Base-by-base conservation (phyloP, 441 rosid species). In the Aleurites moluccanus region DNA sequence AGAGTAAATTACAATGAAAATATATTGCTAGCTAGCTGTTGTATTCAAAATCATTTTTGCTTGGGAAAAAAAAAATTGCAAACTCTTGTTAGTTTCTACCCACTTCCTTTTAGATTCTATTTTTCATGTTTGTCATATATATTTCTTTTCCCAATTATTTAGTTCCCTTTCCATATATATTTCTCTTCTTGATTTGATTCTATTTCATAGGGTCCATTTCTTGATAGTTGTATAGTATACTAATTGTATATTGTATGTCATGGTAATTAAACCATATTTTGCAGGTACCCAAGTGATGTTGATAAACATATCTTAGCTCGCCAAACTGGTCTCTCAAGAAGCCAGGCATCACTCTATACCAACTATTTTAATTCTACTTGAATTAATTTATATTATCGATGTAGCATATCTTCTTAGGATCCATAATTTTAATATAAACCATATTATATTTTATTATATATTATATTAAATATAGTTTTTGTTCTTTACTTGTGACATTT, bases 261-360 rank as follows among this genome's bases (percentile, higher is more conserved):
- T 74, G 77, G 50, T 27, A 61, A 82, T 73, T 56, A 38, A n/a
- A 38, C 40, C 40, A 38, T 40, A 0, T 42, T 49, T 82, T 80
- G 82, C 92, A 95, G 99, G 85, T 96, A 96, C 80, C 99, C 99
- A 64, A 96, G 94, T 70, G 99, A 96, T 83, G 97, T 96, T 76
- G 99, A 96, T 90, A 96, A 96, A 78, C 99, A 93, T 77, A 90
- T 96, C 69, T 81, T 96, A 84, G 97, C 99, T 76, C 94, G 98
- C 81, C 99, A 96, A 88, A 90, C 97, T 40, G 99, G 99, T 80
- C 96, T 96, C 82, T 96, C 99, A 75, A 96, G 97, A 89, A 92
- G 99, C 87, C 99, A 96, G 98, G 99, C 88, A 91, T 83, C 82
- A 52, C 75, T 70, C 66, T 47, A 7, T 62, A 0, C 38, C 8